A percentile compares a stretch with the other conserved stretches of the same genome.
Conservation (phyloP, 306 rosid species). For the Trichosanthes cucumerina region DNA sequence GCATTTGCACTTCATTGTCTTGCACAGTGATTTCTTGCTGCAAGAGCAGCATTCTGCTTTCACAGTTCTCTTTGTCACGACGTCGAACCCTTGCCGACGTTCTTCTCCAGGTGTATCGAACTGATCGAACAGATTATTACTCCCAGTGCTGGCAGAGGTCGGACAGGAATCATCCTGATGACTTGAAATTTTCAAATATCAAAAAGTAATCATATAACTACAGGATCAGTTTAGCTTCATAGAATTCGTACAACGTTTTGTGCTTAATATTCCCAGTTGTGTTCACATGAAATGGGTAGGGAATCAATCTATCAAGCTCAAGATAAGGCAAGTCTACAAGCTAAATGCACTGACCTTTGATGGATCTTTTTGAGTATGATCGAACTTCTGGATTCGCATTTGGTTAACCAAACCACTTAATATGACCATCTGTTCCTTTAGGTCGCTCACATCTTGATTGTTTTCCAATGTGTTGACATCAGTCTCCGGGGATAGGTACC, state of each 20-base stretch:
- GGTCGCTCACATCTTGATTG: conserved; percentile 42
- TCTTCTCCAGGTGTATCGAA: conserved; percentile 27
- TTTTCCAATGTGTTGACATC: conserved; percentile 33
- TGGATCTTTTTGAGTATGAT: conserved; percentile 22
- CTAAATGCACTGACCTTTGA: conserved; percentile 45
- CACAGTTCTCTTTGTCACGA: conserved; percentile 19
- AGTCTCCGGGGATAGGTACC: conserved; percentile 38
- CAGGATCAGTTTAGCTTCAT: not conserved
- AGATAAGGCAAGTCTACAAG: not conserved
- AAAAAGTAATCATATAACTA: not conserved
- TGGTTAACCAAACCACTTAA: conserved; percentile 46
- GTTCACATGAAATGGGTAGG: not conserved
- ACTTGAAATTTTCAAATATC: conserved; percentile 12
- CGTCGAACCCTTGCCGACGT: conserved; percentile 19
- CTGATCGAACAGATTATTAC: conserved; percentile 22
- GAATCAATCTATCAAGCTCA: not conserved
- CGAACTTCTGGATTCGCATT: conserved; percentile 46
- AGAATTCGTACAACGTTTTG: not conserved
- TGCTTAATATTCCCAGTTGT: not conserved
- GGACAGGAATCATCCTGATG: conserved; percentile 31
- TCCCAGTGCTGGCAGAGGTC: conserved; percentile 34
- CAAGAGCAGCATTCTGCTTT: conserved; percentile 69
- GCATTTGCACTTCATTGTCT: conserved; percentile 77
- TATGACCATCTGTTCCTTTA: conserved; percentile 53
- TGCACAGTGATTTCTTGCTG: conserved; percentile 69